Conservation (phyloP, 164 flowering plant species). For the Taxillus chinensis region DNA sequence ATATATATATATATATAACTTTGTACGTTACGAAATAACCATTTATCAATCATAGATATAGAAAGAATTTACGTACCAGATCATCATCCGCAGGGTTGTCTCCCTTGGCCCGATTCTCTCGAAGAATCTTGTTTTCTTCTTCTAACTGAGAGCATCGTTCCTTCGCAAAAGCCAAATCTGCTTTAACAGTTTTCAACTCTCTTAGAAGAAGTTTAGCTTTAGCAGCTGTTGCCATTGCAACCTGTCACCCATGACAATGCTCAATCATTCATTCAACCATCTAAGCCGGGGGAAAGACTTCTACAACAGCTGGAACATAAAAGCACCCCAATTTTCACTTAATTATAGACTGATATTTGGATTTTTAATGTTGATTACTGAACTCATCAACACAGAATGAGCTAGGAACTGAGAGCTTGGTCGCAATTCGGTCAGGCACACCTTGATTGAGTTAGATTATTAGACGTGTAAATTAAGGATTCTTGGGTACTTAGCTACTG, state of each 20-base stretch:
- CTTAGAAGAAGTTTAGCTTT: slow-evolving; percentile 90
- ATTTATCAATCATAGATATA: neutral
- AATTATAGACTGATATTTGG: neutral
- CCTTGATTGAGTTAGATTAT: too few species aligned
- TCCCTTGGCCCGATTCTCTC: slow-evolving; percentile 70
- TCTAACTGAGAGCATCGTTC: slow-evolving; percentile 83
- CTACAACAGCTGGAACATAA: neutral
- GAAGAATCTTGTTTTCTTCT: slow-evolving; percentile 78
- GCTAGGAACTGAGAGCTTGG: too few species aligned
- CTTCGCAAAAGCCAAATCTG: slow-evolving; percentile 92
- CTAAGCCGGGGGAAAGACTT: neutral
- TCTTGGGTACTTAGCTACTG: too few species aligned
- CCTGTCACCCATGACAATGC: slow-evolving; percentile 36
- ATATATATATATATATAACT: too few species aligned
- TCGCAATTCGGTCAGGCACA: too few species aligned
- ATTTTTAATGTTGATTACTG: neutral
- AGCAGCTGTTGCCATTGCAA: slow-evolving; percentile 97
- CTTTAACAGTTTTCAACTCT: slow-evolving; percentile 88
- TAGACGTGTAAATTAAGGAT: too few species aligned
- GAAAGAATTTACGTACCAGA: slow-evolving; percentile 41
- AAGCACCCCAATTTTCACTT: neutral
- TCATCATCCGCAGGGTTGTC: slow-evolving; percentile 80
- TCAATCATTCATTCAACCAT: slow-evolving; percentile 18
- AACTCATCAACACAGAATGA: too few species aligned
- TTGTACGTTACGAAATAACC: too few species aligned